Base-by-base conservation (phyloP, 2,329 filamentous ascomycete species). In the Trichoderma breve region DNA sequence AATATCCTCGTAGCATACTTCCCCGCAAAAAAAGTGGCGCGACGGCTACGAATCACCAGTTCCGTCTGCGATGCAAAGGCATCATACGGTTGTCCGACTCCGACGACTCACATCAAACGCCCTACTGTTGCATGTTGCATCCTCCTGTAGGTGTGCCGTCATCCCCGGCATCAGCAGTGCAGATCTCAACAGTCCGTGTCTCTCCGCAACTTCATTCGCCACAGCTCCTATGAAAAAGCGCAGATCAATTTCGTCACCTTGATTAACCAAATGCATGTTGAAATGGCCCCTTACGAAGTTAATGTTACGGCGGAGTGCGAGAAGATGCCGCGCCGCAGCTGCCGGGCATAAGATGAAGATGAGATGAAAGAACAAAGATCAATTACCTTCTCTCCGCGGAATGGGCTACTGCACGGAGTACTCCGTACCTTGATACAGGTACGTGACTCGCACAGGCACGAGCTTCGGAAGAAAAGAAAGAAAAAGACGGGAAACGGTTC, bases 21-120 rank as follows among this genome's bases (percentile, higher is more conserved):
- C 63, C 63, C 63, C 63, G 62, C 62, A 64, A 51, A 51, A 63
- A 64, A 51, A 53, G 62, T 64, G 62, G 62, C 62, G 62, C 62
- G 47, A 64, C n/a, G 28, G 21, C 62, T 32, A 51, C 39, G 62
- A 51, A 64, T 51, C 62, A 64, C 62, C 61, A 64, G 39, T 51
- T 30, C 39, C 15, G 60, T 51, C 39, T 32, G 62, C 24, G 18
- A 43, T 64, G 28, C 62, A 64, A 32, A 64, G 47, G 34, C 47
- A 66, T 66, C 63, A 55, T 66, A 55, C 63, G 34, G 64, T 28
- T n/a, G 51, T 39, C 51, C 47, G 53, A 55, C 64, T 67, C 21
- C 30, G 51, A 67, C 64, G 6, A 18, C 43, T 53, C 43, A 24
- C 63, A 24, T 53, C 43, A 55, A 67, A 67, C 32, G 26, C 18